These are phyloP conservation scores for Setaria italica DNA, from an alignment of 202 grass and related monocot species.

Conservation along the genomic window DNA sequence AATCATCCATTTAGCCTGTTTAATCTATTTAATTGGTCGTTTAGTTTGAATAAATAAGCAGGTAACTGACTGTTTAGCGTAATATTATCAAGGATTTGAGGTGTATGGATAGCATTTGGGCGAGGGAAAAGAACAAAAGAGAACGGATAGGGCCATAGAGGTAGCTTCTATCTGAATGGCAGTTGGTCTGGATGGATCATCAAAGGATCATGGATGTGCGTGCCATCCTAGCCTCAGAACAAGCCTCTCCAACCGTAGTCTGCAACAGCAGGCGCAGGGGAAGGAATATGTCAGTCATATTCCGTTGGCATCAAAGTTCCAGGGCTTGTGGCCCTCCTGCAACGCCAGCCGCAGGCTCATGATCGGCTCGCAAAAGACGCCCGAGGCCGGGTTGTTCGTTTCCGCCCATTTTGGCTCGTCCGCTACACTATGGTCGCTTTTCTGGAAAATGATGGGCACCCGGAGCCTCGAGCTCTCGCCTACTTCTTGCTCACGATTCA, in stretches of 20 bases:
- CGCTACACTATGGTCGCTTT: neutral
- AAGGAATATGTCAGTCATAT: slow-evolving; percentile 49
- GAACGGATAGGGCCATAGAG: neutral
- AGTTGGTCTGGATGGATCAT: slow-evolving; percentile 27
- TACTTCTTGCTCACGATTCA: neutral
- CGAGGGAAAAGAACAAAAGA: slow-evolving; percentile 38
- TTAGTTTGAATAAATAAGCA: too few species aligned
- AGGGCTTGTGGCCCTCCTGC: neutral
- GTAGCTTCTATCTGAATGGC: slow-evolving; percentile 17
- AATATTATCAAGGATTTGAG: neutral
- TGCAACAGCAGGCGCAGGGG: neutral
- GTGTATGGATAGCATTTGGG: slow-evolving; percentile 41
- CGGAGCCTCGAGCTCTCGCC: neutral
- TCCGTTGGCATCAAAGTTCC: slow-evolving; percentile 53
- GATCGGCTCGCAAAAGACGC: neutral
- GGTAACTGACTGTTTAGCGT: too few species aligned
- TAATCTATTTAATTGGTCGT: too few species aligned
- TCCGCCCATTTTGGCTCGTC: neutral
- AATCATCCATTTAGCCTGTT: too few species aligned
- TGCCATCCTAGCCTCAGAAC: slow-evolving; percentile 6
- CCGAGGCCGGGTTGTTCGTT: neutral
- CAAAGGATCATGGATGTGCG: neutral
- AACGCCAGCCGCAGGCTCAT: slow-evolving; percentile 36
- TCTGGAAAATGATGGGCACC: neutral
- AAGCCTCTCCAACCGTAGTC: slow-evolving; percentile 28